Evolutionary conservation across 352 stramenopile genomes (phyloP), one percentile per base, ranked within the genome.

Genomic region (Peronospora farinosa): DNA sequence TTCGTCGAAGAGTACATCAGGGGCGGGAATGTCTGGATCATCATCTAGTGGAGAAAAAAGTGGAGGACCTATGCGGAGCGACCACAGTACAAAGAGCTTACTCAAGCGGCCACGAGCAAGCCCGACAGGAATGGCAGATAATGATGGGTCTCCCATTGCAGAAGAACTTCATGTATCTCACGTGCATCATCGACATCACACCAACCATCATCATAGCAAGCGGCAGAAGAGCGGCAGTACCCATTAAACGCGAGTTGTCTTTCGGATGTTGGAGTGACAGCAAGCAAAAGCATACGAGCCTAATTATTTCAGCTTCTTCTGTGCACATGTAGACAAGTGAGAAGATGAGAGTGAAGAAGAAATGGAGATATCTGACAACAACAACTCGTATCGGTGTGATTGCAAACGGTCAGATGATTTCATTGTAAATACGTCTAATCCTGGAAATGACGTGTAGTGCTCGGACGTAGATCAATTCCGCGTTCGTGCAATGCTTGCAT

Each of bases 401-500:
- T 46, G 32, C 23, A 50, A 57, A 28, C 31, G 32, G 40, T 37
- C 44, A 36, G 36, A 48, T 19, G 33, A 35, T 58, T 46, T 43
- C 30, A 40, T 35, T 53, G 27, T 12, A 13, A 47, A 47, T 32
- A 40, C 7, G 7, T 35, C 28, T 62, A 88, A 27, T 79, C 70
- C 1, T 54, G 59, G 45, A 88, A 88, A 50, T 88, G 78, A 15
- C 78, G 74, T n/a, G 78, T 88, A 12, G 56, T 61, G 31, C 73
- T 91, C 7, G 73, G 72, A 6, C 56, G 54, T 17, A 91, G 65
- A 8, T 65, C 47, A 33, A 91, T 68, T 8, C 65, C 80, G 9
- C 59, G 65, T 7, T 54, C 33, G 7, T 65, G 50, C 0, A 91
- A 57, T 23, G 63, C 60, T 15, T 82, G 61, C 63, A 88, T 65